Base-by-base conservation (phyloP, 139 green algal species). In the Chlorokybus atmophyticus region DNA sequence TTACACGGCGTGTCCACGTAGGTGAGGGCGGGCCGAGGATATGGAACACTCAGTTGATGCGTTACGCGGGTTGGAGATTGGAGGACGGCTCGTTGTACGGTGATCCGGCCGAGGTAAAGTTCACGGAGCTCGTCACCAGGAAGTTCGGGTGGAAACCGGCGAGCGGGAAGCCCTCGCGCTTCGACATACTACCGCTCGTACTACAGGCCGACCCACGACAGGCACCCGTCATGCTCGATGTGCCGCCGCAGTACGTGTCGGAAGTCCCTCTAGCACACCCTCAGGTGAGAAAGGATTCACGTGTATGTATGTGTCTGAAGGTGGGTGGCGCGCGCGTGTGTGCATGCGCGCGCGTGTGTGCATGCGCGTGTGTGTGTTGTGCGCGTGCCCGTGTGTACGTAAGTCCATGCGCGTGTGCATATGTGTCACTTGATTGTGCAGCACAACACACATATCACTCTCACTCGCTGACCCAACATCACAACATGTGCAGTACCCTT, bases 21-120 rank as follows among this genome's bases (percentile, higher is more conserved):
- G 73, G 35, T 8, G 3, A 56, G 21, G 51, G 68, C 8, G 73
- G 73, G 4, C 56, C 69, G 7, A 54, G 73, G 24, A 49, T 76
- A 6, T 80, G 73, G 73, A 80, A 77, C 60, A 60, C n/a, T 28
- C 73, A 80, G 59, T 56, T 80, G 1, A 53, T 75, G 25, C 40
- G 66, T 29, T 67, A 52, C 32, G 49, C 49, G 19, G 59, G 50
- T 4, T 38, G 50, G 39, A 29, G 50, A 8, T 27, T 29, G 25
- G n/a, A 27, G 3, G 19, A 56, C 29, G 31, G 27, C 30, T 26
- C n/a, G 32, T 24, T 52, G 5, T 32, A 54, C 5, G 59, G 59
- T 3, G 59, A 67, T 21, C 59, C 50, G 17, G 49, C 59, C 19
- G 50, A 67, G 60, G 24, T 58, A 2, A 57, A 50, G 4, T 80